These are phyloP conservation scores for Athelia sp. DNA, from an alignment of 1,284 basidiomycete species.

Conservation along the genomic window DNA sequence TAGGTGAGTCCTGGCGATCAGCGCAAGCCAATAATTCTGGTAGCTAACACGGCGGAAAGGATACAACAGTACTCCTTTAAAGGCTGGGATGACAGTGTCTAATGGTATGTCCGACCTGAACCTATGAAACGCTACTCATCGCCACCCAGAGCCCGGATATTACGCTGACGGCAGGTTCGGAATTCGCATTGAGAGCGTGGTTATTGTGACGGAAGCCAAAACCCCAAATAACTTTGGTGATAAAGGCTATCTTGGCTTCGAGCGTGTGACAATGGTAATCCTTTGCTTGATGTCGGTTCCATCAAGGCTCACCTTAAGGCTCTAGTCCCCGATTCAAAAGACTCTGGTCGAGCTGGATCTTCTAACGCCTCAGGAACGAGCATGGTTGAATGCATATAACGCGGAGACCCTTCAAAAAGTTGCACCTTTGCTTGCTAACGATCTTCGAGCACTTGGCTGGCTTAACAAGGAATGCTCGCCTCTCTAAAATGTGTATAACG, in stretches of 20 bases:
- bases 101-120: slow-evolving; percentile 47
- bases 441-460: slow-evolving; percentile 75
- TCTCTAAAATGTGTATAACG: slow-evolving; percentile 23
- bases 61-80: slow-evolving; percentile 66
- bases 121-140: neutral
- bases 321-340: slow-evolving; percentile 85
- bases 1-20: slow-evolving; percentile 37
- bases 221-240: slow-evolving; percentile 85
- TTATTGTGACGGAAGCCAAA: slow-evolving; percentile 67
- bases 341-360: slow-evolving; percentile 71
- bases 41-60: slow-evolving; percentile 27
- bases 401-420: slow-evolving; percentile 75
- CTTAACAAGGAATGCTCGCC: slow-evolving; percentile 66
- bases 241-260: slow-evolving; percentile 79
- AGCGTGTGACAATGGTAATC: slow-evolving; percentile 76
- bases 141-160: slow-evolving; percentile 76
- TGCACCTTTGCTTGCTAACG: slow-evolving; percentile 64
- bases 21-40: neutral
- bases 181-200: slow-evolving; percentile 89
- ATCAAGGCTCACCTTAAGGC: slow-evolving; percentile 2
- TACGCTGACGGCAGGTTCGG: slow-evolving; percentile 92
- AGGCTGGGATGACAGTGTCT: slow-evolving; percentile 84
- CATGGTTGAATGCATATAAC: slow-evolving; percentile 89
- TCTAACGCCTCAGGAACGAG: slow-evolving; percentile 61
- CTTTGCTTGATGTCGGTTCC: neutral